Base-by-base conservation (phyloP, 805 yeast species). In the Spathaspora girioi region DNA sequence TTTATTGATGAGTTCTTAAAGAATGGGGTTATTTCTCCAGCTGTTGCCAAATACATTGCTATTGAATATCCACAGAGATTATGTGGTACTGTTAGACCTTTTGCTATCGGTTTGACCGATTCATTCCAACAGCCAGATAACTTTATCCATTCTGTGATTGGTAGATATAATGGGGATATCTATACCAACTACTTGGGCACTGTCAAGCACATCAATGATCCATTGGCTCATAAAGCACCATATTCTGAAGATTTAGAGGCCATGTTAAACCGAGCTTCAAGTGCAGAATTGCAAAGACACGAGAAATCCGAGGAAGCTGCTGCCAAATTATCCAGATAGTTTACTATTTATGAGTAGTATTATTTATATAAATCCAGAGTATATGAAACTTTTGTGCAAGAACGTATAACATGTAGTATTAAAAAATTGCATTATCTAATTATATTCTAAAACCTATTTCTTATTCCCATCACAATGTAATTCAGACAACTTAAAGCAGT, bases 91-190 rank as follows among this genome's bases (percentile, higher is more conserved):
- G 43, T 72, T 51, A 69, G 97, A 67, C 80, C 82, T 29, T 82
- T 86, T 60, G 87, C 86, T 50, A 82, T 89, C 65, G 86, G 87
- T 1, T 75, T 88, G 60, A 87, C 96, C 5, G 97, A 91, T 68
- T 79, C 96, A 1, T 91, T 91, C 76, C 82, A 86, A 68, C 78
- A 87, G 56, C 82, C 89, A 41, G 97, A 91, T 70, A 86, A 79
- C 65, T 80, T 87, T 72, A 78, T 91, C 63, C 88, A 90, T 66
- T 83, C 97, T 0, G 84, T 94, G 4, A 79, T 91, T 52, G 97
- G 97, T 45, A 78, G 76, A 51, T 85, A 79, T 68, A 83, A 87
- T 59, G 97, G 97, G 52, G 85, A 91, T 66, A 84, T 89, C 51
- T 91, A 90, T 71, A 83, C 84, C 63, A 83, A 87, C 66, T 90